Percentiles rank a stretch among this genome's conserved stretches.
Conservation (phyloP, 2,329 filamentous ascomycete species). For the Aureobasidium sp. region DNA sequence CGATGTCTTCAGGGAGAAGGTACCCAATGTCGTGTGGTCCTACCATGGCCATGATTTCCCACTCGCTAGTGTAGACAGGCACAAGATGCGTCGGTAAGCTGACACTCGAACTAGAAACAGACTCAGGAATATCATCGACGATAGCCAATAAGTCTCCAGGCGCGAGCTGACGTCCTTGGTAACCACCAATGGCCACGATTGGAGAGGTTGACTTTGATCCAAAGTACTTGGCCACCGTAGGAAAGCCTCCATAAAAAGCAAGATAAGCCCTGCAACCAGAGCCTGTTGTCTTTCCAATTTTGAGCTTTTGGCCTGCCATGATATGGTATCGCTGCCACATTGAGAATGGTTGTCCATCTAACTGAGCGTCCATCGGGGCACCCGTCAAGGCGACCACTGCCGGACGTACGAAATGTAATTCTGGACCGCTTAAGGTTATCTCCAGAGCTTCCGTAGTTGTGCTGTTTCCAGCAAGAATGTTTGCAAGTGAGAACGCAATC, state of each 20-base stretch:
- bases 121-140: conserved; percentile 29
- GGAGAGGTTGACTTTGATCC: conserved; percentile 52
- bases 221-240: conserved; percentile 46
- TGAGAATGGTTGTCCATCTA: conserved; percentile 41
- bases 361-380: conserved; percentile 41
- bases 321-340: conserved; percentile 50
- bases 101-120: conserved; percentile 20
- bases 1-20: conserved; percentile 42
- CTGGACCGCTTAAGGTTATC: conserved; percentile 52
- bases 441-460: conserved; percentile 45
- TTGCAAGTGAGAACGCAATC: conserved; percentile 49
- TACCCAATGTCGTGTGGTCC: conserved; percentile 50
- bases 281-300: conserved; percentile 44
- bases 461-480: conserved; percentile 50
- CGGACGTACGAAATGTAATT: conserved; percentile 45
- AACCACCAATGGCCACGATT: conserved; percentile 49
- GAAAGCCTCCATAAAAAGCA: conserved; percentile 48
- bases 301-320: conserved; percentile 43
- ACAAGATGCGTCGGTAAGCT: conserved; percentile 37
- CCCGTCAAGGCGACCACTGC: conserved; percentile 51
- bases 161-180: conserved; percentile 48
- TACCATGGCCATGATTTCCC: conserved; percentile 46
- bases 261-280: conserved; percentile 51
- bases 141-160: conserved; percentile 46
- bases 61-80: conserved; percentile 41